Evolutionary conservation across 306 rosid genomes (phyloP).

Genomic region (Crataegus laevigata): DNA sequence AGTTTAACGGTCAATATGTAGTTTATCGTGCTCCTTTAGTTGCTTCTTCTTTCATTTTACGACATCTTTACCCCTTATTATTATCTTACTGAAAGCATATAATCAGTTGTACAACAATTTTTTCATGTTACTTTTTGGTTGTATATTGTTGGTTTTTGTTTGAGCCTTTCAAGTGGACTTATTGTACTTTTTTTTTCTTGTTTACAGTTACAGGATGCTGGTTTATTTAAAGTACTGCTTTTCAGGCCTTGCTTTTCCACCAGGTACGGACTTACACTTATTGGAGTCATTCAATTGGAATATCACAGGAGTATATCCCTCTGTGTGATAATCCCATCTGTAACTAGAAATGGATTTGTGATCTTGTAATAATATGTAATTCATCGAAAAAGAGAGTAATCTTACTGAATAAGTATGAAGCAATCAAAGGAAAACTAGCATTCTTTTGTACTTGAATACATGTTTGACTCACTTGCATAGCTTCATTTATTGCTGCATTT

Average conservation of each 20-base stretch:
- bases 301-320: neutral
- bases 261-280: constrained; percentile 46
- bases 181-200: constrained; percentile 7
- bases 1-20: neutral
- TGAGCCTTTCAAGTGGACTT: constrained; percentile 12
- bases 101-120: neutral
- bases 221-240: constrained; percentile 96
- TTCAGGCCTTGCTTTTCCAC: constrained; percentile 93
- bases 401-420: neutral
- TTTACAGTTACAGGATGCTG: constrained; percentile 77
- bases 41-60: neutral
- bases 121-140: neutral
- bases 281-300: neutral
- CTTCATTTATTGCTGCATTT: neutral
- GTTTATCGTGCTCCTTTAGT: neutral
- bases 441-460: neutral
- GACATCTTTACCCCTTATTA: neutral
- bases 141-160: constrained; percentile 13
- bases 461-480: neutral
- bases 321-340: neutral
- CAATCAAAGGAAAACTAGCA: neutral
- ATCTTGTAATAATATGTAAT: neutral
- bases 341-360: neutral
- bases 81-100: neutral
- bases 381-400: neutral